phyloP scores from a whole-genome alignment of 176 grass and related monocot species.

The Raddia distichophylla region DNA sequence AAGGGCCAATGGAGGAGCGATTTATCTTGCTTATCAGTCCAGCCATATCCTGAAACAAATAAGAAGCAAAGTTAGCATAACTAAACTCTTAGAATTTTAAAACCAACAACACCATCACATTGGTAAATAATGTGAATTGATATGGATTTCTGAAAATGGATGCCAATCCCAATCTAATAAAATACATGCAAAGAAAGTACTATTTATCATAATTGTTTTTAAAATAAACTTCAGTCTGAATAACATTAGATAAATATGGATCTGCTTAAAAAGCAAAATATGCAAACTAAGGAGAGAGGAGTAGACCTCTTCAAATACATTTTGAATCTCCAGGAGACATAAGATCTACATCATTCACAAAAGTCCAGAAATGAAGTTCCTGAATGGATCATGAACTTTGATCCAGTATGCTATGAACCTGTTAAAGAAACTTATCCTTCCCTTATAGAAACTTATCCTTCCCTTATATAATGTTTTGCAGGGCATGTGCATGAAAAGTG shows the following conservation, averaged over 20 bases:
- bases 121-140: conserved; percentile 1
- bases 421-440: conserved; percentile 39
- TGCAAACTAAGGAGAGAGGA: conserved; percentile 17
- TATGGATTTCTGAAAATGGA: conserved; percentile 12
- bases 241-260: background rate
- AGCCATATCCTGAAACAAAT: conserved; percentile 93
- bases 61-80: conserved; percentile 23
- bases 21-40: conserved; percentile 99
- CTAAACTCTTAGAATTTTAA: background rate
- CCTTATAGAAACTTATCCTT: conserved; percentile 40
- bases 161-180: background rate
- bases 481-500: conserved; percentile 37
- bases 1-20: conserved; percentile 90
- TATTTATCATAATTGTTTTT: conserved; percentile 17
- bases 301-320: conserved; percentile 37
- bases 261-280: conserved; percentile 33
- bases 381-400: conserved; percentile 45
- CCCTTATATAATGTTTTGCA: conserved; percentile 34
- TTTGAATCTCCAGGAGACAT: conserved; percentile 34
- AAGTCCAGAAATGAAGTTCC: conserved; percentile 37
- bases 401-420: conserved; percentile 23
- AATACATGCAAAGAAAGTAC: background rate
- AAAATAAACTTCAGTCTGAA: conserved; percentile 6
- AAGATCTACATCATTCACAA: conserved; percentile 41
- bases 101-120: conserved; percentile 22